phyloP scores from a whole-genome alignment of 306 rosid genomes.

The Trifolium repens region DNA sequence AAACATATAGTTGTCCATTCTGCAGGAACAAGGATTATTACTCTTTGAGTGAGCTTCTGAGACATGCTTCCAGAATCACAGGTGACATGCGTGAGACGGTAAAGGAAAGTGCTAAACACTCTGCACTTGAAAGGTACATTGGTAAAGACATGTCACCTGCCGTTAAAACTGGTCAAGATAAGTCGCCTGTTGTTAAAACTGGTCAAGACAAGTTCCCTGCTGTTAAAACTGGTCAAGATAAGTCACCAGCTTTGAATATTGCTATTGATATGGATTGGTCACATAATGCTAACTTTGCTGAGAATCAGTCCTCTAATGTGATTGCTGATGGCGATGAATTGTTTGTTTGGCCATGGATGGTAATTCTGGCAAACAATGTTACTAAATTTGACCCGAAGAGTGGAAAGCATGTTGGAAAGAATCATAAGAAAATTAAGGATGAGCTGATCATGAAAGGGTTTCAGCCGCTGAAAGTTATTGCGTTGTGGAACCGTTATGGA shows the following conservation, averaged over 20 bases:
- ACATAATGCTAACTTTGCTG: not conserved
- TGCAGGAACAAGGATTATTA: slow-evolving; percentile 49
- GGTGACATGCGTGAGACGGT: slow-evolving; percentile 34
- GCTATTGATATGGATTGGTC: no score
- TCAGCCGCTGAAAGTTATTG: slow-evolving; percentile 67
- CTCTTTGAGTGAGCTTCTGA: slow-evolving; percentile 52
- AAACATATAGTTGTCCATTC: slow-evolving; percentile 67
- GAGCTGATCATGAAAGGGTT: slow-evolving; percentile 66
- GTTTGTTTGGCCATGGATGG: slow-evolving; percentile 76
- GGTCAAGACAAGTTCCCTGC: not conserved
- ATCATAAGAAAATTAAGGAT: slow-evolving; percentile 65
- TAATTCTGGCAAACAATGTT: slow-evolving; percentile 67
- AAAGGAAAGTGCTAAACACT: slow-evolving; percentile 62
- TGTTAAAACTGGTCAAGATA: not conserved
- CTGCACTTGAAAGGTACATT: slow-evolving; percentile 59
- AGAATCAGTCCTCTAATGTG: not conserved
- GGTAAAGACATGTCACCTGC: not conserved
- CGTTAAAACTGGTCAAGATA: not conserved
- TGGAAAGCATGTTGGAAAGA: slow-evolving; percentile 63
- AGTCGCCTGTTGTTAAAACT: not conserved
- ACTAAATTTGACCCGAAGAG: slow-evolving; percentile 47
- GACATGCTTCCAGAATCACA: slow-evolving; percentile 54
- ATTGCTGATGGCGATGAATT: slow-evolving; percentile 39
- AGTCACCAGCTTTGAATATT: not conserved
- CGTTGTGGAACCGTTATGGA: slow-evolving; percentile 66